Conservation (phyloP, 2,329 filamentous ascomycete species). For the Hymenoscyphus fraxineus region DNA sequence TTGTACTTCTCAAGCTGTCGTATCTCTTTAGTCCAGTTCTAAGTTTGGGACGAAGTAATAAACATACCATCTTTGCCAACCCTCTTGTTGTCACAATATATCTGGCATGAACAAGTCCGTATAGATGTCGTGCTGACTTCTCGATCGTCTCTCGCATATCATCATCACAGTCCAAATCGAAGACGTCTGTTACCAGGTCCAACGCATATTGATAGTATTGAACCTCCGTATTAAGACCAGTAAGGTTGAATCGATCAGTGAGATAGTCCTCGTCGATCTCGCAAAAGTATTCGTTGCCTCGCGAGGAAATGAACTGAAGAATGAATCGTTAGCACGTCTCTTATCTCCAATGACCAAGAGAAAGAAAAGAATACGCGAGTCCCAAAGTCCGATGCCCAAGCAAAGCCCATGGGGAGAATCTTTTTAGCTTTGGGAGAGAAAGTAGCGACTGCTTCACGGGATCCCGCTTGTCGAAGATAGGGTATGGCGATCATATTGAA, state of each 20-base stretch:
- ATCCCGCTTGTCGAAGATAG: not conserved
- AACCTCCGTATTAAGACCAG: conserved; percentile 93
- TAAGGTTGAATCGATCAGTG: conserved; percentile 96
- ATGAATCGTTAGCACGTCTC: conserved; percentile 23
- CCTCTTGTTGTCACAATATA: conserved; percentile 97
- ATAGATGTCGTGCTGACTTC: conserved; percentile 92
- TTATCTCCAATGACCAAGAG: not conserved
- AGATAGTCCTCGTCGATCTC: conserved; percentile 99
- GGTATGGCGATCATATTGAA: not conserved
- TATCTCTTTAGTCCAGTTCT: conserved; percentile 18
- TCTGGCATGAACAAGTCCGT: conserved; percentile 90
- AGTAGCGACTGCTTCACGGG: not conserved
- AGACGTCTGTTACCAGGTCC: conserved; percentile 95
- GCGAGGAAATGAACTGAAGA: conserved; percentile 89
- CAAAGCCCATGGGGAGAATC: not conserved
- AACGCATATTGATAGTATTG: conserved; percentile 99
- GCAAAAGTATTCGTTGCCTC: conserved; percentile 99
- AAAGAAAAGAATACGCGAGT: not conserved
- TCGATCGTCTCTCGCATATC: conserved; percentile 98
- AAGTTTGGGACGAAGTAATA: not conserved
- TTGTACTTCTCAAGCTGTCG: conserved; percentile 95
- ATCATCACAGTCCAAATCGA: conserved; percentile 97
- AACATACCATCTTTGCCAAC: conserved; percentile 85
- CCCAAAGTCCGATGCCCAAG: not conserved
- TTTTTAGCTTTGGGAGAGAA: not conserved